Base-by-base conservation (phyloP, 805 yeast genomes). In the Lipomyces mesembrius region DNA sequence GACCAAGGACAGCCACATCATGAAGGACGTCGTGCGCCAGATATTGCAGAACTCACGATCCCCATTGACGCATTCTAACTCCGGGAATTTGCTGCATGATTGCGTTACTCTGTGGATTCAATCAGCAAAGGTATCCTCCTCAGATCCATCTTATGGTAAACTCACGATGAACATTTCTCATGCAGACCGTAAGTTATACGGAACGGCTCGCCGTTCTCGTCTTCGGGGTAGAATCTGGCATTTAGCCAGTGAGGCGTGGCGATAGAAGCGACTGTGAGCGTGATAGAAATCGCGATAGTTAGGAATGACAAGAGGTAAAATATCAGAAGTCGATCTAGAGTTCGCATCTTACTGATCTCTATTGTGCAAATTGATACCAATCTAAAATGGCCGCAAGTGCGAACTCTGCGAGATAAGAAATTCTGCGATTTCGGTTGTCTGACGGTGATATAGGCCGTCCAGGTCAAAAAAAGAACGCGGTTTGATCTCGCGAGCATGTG, bases 1-100 rank as follows among this genome's bases (percentile, higher is more conserved):
- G 32, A 67, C 66, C 37, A 67, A 35, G 5, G 70, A 64, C 59
- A 67, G 37, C 66, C 66, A 67, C 63, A 67, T 62, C 68, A 62
- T 62, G 57, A 67, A 67, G 51, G 70, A 59, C 8, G 66, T 58
- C 5, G 70, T 67, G 22, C 68, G 57, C 70, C 70, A 67, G 51
- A 61, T 61, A 46, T 55, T 64, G 61, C 70, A 67, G 58, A 67
- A 67, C 32, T 63, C 61, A 35, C 70, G 59, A 56, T 64, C 70
- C 25, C 65, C 68, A n/a, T 46, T 27, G 12, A 57, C 35, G 49
- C 68, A 63, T 37, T 64, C 67, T 20, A 49, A 37, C 12, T 32
- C 64, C 3, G 70, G 70, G 52, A 67, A 67, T 11, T 57, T 68
- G 22, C 46, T 59, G 55, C 70, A 67, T 43, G 46, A 20, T 20